These are phyloP conservation scores for Moesziomyces antarcticus DNA, from an alignment of 1,284 basidiomycete genomes.

Conservation along the genomic window DNA sequence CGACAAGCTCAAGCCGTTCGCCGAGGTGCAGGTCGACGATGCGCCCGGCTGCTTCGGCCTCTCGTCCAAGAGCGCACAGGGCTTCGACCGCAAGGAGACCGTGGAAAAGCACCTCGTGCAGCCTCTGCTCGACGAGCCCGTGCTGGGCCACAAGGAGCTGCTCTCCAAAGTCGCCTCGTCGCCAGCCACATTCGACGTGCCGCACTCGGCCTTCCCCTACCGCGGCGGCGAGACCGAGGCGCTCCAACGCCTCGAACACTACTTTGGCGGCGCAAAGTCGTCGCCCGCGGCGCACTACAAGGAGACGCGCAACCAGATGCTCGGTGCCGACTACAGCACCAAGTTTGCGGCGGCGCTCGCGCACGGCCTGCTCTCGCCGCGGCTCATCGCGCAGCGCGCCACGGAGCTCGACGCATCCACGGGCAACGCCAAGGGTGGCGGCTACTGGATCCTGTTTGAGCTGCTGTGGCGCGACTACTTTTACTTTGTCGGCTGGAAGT, in stretches of 20 bases:
- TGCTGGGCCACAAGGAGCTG: constrained; percentile 31
- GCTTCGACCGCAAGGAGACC: constrained; percentile 10
- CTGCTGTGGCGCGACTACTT: constrained; percentile 69
- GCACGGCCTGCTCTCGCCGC: constrained; percentile 55
- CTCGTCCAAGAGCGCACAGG: constrained; percentile 9
- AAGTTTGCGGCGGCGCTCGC: constrained; percentile 60
- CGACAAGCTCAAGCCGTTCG: constrained; percentile 47
- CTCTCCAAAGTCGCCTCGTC: constrained; percentile 17
- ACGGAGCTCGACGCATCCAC: constrained; percentile 41
- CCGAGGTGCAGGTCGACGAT: constrained; percentile 23
- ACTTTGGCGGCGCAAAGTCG: constrained; percentile 35
- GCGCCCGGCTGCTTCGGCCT: constrained; percentile 32
- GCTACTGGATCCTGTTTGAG: constrained; percentile 64
- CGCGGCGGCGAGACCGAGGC: constrained; percentile 60
- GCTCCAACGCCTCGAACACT: constrained; percentile 46
- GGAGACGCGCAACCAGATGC: constrained; percentile 57
- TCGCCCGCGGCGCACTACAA: constrained; percentile 51
- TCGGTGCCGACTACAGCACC: constrained; percentile 55
- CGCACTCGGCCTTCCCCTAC: constrained; percentile 54
- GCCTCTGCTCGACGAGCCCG: constrained; percentile 48
- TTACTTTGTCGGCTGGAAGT: constrained; percentile 66
- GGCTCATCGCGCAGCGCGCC: constrained; percentile 49
- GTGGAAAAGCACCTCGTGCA: constrained; percentile 44
- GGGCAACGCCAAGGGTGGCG: constrained; percentile 31
- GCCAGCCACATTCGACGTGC: constrained; percentile 4